phyloP scores from a whole-genome alignment of 345 rosid genomes.

The Rhodamnia rubescens region DNA sequence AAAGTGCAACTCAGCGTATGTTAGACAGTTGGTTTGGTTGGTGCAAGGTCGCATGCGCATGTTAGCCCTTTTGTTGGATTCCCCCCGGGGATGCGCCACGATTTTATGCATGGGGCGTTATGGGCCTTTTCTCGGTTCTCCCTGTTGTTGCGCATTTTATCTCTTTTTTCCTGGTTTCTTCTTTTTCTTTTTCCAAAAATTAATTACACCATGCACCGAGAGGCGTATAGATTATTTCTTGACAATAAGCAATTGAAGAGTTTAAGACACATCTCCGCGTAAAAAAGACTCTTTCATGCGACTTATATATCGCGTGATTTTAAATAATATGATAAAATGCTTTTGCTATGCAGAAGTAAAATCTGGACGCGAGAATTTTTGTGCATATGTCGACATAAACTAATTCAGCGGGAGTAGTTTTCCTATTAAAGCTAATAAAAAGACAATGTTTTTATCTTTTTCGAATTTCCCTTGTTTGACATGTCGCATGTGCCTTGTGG shows the following conservation, averaged over 20 bases:
- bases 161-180: neutral
- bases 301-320: too few species aligned
- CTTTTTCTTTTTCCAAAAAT: neutral
- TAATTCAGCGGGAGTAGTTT: too few species aligned
- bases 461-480: too few species aligned
- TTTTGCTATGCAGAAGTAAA: too few species aligned
- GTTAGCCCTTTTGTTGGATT: neutral
- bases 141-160: neutral
- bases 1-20: neutral
- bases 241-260: neutral
- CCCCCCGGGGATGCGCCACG: neutral
- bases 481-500: too few species aligned
- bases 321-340: too few species aligned
- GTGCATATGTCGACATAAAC: too few species aligned
- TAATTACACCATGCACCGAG: neutral
- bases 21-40: neutral
- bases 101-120: neutral
- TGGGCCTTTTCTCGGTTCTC: neutral
- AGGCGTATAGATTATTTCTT: neutral
- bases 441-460: too few species aligned
- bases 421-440: too few species aligned
- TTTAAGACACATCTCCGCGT: too few species aligned
- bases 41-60: neutral
- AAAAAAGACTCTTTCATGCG: too few species aligned
- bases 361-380: too few species aligned